Evolutionary conservation across 2,329 filamentous ascomycete species (phyloP), one percentile per base, ranked within the genome.

Genomic region (Iodosphaeria phyllophila): DNA sequence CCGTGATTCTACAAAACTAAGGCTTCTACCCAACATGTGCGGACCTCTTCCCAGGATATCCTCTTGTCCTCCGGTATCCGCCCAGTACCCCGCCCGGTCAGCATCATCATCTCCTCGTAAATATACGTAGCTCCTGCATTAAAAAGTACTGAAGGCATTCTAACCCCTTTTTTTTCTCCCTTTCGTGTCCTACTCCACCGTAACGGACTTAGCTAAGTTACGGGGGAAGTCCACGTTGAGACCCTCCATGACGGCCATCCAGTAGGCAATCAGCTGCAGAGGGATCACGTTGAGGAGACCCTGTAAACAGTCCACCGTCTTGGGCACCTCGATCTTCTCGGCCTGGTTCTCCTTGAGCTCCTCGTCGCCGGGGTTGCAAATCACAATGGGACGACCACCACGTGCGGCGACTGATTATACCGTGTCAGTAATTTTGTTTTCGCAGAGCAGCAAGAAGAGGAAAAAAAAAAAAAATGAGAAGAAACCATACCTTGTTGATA

Each of bases 151-250:
- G n/a, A n/a, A n/a, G n/a, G n/a, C n/a, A n/a, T n/a, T n/a, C n/a
- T n/a, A n/a, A n/a, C n/a, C n/a, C n/a, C n/a, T n/a, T n/a, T n/a
- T n/a, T n/a, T n/a, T n/a, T n/a, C n/a, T n/a, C n/a, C n/a, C n/a
- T n/a, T n/a, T n/a, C n/a, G n/a, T n/a, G n/a, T 63, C n/a, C n/a
- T 86, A 98, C 70, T 98, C 89, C 39, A 98, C 89, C 35, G 89
- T 98, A 36, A 98, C 89, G 35, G 83, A 92, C 72, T 98, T 98
- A 52, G 89, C 89, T 58, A 98, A 59, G 63, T 98, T 98, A 46
- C 89, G 77, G 30, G 89, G 89, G 71, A 95, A 95, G 51, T 98
- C 89, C 31, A 98, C 89, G 50, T 98, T 95, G 38, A 93, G 63
- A 26, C 84, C 86, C 60, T 92, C 89, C 38, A 77, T 76, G 42